Base-by-base conservation (phyloP, 2,329 filamentous ascomycete species). In the Dactylellina haptotyla region DNA sequence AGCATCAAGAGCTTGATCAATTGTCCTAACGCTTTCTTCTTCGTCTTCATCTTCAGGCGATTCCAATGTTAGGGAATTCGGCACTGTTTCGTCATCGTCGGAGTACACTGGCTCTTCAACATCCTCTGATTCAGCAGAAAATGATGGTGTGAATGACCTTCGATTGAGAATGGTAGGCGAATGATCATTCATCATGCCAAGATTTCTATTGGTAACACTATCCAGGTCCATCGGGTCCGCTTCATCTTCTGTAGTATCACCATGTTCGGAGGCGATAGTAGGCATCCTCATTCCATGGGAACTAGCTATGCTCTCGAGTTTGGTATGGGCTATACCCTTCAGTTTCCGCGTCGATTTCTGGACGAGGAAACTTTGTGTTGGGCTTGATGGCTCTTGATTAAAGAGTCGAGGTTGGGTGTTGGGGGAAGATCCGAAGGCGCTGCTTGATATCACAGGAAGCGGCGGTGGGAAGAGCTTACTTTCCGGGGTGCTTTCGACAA, bases 401-500 rank as follows among this genome's bases (percentile, higher is more conserved):
- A 37, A 63, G 8, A 51, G 48, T 9, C 26, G 46, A 30, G 37
- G 4, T 16, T 26, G 18, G 5, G 25, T 30, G 5, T 18, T 46
- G 14, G 67, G 67, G 14, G 69, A 66, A 10, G 69, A 62, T 23
- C 43, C 45, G 12, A 16, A 23, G n/a, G 28, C 10, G 18, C 54
- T 66, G 23, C 48, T 59, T 1, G 53, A n/a, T n/a, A n/a, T 58
- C 26, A 45, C 4, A 20, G 30, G 39, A 16, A n/a, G 10, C 14
- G 37, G 45, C 32, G 57, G 45, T 23, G 58, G 54, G 48, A 57
- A 65, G 45, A 62, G 25, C 48, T 73, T 73, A 59, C 45, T 26
- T 26, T 73, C 61, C 28, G 69, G 69, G n/a, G 69, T 73, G 34
- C 53, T 56, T 30, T 73, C 69, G 12, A 73, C 69, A 20, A 73